Percentiles rank a stretch among this genome's conserved stretches.
These are phyloP conservation scores for Clarkia xantiana DNA, from an alignment of 345 rosid species.

Conservation along the genomic window DNA sequence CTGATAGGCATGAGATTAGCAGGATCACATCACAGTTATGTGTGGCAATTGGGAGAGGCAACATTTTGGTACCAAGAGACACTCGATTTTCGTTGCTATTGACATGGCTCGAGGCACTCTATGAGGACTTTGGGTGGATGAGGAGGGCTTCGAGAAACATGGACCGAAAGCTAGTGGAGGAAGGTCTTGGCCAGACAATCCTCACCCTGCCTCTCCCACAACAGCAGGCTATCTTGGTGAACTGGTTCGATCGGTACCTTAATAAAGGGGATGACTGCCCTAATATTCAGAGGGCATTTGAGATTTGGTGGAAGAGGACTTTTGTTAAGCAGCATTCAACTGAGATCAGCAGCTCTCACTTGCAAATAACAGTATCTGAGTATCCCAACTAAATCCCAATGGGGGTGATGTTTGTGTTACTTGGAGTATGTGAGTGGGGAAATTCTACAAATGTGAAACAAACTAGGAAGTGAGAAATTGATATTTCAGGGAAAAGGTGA, in stretches of 20 bases:
- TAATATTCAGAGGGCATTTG: conserved; percentile 77
- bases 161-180: conserved; percentile 75
- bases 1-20: conserved; percentile 66
- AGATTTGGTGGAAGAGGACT: conserved; percentile 95
- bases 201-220: conserved; percentile 67
- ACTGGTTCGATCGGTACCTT: conserved; percentile 73
- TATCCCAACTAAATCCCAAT: conserved; percentile 7
- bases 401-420: not conserved
- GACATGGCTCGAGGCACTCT: conserved; percentile 84
- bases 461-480: no score
- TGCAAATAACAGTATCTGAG: conserved; percentile 63
- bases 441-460: no score
- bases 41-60: conserved; percentile 72
- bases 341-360: conserved; percentile 32
- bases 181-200: conserved; percentile 73
- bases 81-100: conserved; percentile 47
- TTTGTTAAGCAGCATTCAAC: conserved; percentile 38
- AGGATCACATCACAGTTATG: conserved; percentile 77
- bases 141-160: conserved; percentile 54
- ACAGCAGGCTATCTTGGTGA: conserved; percentile 63
- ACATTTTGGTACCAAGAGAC: conserved; percentile 56
- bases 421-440: no score
- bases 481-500: no score
- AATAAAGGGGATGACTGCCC: conserved; percentile 81
- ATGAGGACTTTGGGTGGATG: conserved; percentile 91